phyloP scores from a whole-genome alignment of 306 rosid genomes.

The Sindora glabra region DNA sequence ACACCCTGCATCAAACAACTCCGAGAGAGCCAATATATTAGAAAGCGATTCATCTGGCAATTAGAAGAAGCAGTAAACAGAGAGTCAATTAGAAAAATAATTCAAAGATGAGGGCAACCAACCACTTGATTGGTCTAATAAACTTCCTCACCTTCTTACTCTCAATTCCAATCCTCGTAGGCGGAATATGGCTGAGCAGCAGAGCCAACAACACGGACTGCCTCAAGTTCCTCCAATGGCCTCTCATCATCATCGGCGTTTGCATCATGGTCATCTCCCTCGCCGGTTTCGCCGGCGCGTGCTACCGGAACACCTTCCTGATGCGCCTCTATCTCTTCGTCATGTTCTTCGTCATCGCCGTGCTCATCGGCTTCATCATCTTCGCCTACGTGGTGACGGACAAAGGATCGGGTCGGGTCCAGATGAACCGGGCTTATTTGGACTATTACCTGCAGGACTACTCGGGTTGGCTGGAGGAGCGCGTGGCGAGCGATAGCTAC shows the following conservation, averaged over 20 bases:
- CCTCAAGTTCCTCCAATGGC: slow-evolving; percentile 94
- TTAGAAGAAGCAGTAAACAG: neutral
- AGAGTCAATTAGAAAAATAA: no score
- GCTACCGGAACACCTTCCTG: slow-evolving; percentile 77
- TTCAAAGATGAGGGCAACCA: slow-evolving; percentile 56
- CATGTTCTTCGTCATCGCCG: slow-evolving; percentile 72
- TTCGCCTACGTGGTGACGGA: slow-evolving; percentile 86
- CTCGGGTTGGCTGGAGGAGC: slow-evolving; percentile 69
- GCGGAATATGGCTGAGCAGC: slow-evolving; percentile 91
- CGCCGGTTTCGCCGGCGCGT: slow-evolving; percentile 86
- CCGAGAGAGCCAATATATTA: no score
- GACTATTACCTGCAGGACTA: slow-evolving; percentile 64
- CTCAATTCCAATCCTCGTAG: slow-evolving; percentile 81
- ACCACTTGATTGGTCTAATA: slow-evolving; percentile 63
- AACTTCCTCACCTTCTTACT: slow-evolving; percentile 88
- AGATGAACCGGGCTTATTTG: slow-evolving; percentile 20
- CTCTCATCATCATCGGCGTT: slow-evolving; percentile 64
- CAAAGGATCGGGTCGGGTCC: slow-evolving; percentile 60
- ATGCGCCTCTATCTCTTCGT: slow-evolving; percentile 60
- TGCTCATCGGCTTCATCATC: slow-evolving; percentile 70
- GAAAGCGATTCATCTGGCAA: no score
- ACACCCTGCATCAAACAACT: no score
- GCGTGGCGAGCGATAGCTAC: slow-evolving; percentile 40
- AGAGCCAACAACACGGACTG: slow-evolving; percentile 92
- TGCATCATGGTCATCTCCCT: slow-evolving; percentile 63